Evolutionary conservation across 2,329 filamentous ascomycete species (phyloP).

Genomic region (Coniochaeta sp.): DNA sequence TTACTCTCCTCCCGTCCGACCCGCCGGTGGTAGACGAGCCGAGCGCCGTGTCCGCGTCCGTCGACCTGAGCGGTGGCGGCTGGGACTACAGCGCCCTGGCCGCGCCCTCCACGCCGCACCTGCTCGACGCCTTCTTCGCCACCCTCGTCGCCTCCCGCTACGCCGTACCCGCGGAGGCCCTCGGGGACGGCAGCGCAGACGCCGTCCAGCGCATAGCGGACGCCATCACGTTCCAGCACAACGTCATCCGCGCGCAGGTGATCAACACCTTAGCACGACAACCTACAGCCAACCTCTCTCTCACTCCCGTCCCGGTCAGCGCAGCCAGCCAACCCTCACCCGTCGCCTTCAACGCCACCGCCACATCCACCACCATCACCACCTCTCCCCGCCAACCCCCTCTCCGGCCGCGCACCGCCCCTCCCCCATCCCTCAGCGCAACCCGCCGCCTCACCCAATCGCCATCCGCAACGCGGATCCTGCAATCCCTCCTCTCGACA

Average conservation of each 20-base stretch:
- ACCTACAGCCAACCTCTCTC: slow-evolving; percentile 13
- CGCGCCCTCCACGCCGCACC: slow-evolving; percentile 15
- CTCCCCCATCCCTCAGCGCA: not conserved
- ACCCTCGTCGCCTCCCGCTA: slow-evolving; percentile 24
- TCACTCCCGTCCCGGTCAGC: slow-evolving; percentile 7
- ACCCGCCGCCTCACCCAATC: slow-evolving; percentile 18
- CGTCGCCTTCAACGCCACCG: slow-evolving; percentile 7
- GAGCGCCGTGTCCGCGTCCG: slow-evolving; percentile 9
- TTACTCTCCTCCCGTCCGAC: slow-evolving; percentile 18
- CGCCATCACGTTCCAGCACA: slow-evolving; percentile 27
- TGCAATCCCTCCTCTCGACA: slow-evolving; percentile 23
- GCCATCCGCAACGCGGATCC: slow-evolving; percentile 21
- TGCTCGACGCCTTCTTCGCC: slow-evolving; percentile 28
- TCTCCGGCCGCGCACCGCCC: slow-evolving; percentile 3
- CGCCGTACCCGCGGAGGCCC: slow-evolving; percentile 17
- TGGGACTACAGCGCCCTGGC: slow-evolving; percentile 18
- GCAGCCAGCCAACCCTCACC: not conserved
- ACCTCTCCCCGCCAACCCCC: slow-evolving; percentile 1
- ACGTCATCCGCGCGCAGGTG: slow-evolving; percentile 26
- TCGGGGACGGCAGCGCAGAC: slow-evolving; percentile 14
- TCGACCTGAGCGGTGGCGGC: slow-evolving; percentile 13
- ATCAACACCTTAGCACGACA: slow-evolving; percentile 21
- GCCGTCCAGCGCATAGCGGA: slow-evolving; percentile 15
- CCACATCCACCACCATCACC: slow-evolving; percentile 5
- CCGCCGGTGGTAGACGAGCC: slow-evolving; percentile 16